phyloP scores from a whole-genome alignment of 495 filamentous ascomycete genomes.

The Penicillium mononematosum region DNA sequence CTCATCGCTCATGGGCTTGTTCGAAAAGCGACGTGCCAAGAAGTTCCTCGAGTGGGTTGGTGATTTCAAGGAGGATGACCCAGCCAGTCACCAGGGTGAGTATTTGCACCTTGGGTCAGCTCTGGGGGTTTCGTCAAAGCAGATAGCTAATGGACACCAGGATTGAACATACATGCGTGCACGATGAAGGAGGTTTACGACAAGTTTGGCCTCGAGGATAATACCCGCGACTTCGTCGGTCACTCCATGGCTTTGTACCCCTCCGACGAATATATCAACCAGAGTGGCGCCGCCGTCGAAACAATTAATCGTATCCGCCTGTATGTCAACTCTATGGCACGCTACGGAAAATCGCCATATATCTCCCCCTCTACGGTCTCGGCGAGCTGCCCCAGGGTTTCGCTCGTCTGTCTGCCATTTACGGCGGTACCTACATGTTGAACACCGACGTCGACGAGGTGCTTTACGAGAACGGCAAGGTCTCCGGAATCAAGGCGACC shows the following conservation, averaged over 20 bases:
- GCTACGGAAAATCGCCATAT: conserved; percentile 98
- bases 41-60: conserved; percentile 97
- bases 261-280: conserved; percentile 80
- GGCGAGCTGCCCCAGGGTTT: conserved; percentile 98
- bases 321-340: conserved; percentile 96
- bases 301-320: conserved; percentile 89
- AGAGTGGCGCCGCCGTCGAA: conserved; percentile 72
- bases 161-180: conserved; percentile 71
- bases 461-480: conserved; percentile 74
- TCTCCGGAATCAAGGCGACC: conserved; percentile 91
- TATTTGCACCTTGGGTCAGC: conserved; percentile 7
- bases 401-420: conserved; percentile 94
- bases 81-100: conserved; percentile 82
- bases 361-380: conserved; percentile 96
- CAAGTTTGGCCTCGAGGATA: conserved; percentile 90
- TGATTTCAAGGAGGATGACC: conserved; percentile 79
- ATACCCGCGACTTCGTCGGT: conserved; percentile 92
- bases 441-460: conserved; percentile 93
- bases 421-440: conserved; percentile 98
- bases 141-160: conserved; percentile 48
- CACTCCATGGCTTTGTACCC: conserved; percentile 97
- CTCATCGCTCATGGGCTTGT: conserved; percentile 93
- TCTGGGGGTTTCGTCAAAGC: not conserved
- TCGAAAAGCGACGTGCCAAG: conserved; percentile 96
- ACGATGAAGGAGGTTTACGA: conserved; percentile 98